Base-by-base conservation (phyloP, 2,329 filamentous ascomycete species). In the Fusarium pseudocircinatum region DNA sequence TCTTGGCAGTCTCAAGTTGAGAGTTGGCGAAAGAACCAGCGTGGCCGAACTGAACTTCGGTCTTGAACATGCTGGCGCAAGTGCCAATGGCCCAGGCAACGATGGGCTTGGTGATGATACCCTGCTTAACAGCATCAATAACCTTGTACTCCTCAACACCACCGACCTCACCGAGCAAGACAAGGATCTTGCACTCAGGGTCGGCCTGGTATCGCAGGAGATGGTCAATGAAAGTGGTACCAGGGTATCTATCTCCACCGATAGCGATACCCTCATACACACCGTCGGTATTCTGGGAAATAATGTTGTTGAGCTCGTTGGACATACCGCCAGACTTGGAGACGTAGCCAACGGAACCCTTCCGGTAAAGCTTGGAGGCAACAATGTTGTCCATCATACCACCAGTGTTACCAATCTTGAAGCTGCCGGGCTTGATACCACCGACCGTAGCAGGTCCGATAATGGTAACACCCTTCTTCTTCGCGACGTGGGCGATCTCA, bases 361-460 rank as follows among this genome's bases (percentile, higher is more conserved):
- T 96, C 86, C 96, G 96, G 92, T 99, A 99, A 71, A 99, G 94
- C 92, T 99, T 99, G 84, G 96, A 98, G 79, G 96, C 95, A 75
- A 99, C 96, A 81, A 99, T 99, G 91, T 99, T 99, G 91, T 99
- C 96, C 96, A 99, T 99, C 96, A 99, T 99, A 86, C 96, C 96
- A 90, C 96, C 96, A 80, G 96, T 99, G 91, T 99, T 99, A 84
- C 96, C 96, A 77, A 99, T 99, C 91, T 98, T 99, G 93, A 96
- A 99, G 84, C 94, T 94, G 84, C 96, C 96, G 73, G 96, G 96
- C 91, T 98, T 99, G 88, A 99, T 98, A 81, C 96, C 96, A 91
- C 96, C 96, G 73, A 99, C 96, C 63, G 96, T 99, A 79, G 96
- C 96, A 75, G 96, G 96, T 76, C 96, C 96, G 82, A 99, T 98